Evolutionary conservation across 2,329 filamentous ascomycete genomes (phyloP).

Genomic region (Neopestalotiopsis clavispora): DNA sequence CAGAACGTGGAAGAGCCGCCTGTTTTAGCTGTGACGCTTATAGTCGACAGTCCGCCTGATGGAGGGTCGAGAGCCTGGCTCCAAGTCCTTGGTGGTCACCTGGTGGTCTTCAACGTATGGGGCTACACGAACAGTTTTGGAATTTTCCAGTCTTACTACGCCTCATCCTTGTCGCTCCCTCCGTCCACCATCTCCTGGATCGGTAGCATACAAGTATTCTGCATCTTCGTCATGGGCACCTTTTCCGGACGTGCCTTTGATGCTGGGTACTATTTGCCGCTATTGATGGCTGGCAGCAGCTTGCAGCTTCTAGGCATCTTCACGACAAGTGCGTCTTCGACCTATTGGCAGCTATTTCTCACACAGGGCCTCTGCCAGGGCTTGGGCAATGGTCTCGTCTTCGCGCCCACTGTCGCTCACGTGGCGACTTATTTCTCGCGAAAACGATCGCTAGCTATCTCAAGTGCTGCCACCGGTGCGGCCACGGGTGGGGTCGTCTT

Average conservation of each 20-base stretch:
- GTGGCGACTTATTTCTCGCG: slow-evolving; percentile 30
- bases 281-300: slow-evolving; percentile 22
- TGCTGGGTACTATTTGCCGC: slow-evolving; percentile 23
- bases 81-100: neutral
- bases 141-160: slow-evolving; percentile 30
- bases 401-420: slow-evolving; percentile 35
- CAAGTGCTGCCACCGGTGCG: slow-evolving; percentile 26
- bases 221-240: slow-evolving; percentile 24
- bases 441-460: slow-evolving; percentile 27
- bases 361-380: slow-evolving; percentile 43
- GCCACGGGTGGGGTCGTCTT: slow-evolving; percentile 23
- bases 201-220: slow-evolving; percentile 25
- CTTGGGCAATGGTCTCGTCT: slow-evolving; percentile 41
- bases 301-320: neutral
- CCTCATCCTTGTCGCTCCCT: slow-evolving; percentile 18
- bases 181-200: slow-evolving; percentile 30
- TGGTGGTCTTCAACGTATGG: slow-evolving; percentile 29
- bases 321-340: neutral
- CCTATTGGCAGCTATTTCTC: slow-evolving; percentile 42
- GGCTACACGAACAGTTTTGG: slow-evolving; percentile 29
- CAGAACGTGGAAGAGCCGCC: no score
- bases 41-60: no score
- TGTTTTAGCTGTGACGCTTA: no score
- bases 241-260: slow-evolving; percentile 27
- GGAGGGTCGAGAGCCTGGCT: no score